Conservation (phyloP, 306 rosid species). For the Pueraria montana region DNA sequence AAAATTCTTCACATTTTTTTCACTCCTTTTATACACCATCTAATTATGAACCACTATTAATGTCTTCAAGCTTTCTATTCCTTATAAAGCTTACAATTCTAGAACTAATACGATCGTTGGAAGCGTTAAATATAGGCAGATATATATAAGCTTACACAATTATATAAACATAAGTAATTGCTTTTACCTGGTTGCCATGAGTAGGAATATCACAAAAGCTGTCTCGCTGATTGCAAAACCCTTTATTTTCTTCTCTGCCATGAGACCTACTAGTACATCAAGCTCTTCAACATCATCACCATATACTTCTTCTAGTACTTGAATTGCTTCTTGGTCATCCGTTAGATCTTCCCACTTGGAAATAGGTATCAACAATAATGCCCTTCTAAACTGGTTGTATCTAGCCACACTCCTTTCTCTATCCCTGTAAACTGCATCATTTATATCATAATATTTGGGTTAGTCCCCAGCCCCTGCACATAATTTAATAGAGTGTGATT, state of each 20-base stretch:
- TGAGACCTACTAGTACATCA: constrained; percentile 67
- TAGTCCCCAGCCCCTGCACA: neutral
- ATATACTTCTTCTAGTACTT: constrained; percentile 59
- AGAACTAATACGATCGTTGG: neutral
- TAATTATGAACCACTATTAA: neutral
- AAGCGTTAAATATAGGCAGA: too few species aligned
- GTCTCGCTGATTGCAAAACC: constrained; percentile 77
- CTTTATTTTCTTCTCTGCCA: constrained; percentile 77
- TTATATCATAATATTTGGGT: neutral
- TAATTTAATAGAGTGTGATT: neutral
- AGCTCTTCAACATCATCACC: constrained; percentile 72
- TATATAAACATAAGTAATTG: neutral
- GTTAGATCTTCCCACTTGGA: constrained; percentile 71
- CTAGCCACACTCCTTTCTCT: constrained; percentile 70
- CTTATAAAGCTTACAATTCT: neutral
- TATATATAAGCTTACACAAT: neutral
- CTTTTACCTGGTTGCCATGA: constrained; percentile 70
- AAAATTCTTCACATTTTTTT: neutral
- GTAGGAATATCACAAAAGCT: constrained; percentile 61
- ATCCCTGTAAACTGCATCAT: constrained; percentile 67
- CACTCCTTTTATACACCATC: neutral
- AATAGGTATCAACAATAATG: constrained; percentile 59
- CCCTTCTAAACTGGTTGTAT: constrained; percentile 68
- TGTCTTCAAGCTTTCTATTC: neutral
- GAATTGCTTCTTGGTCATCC: constrained; percentile 60